Evolutionary conservation across 805 yeast genomes (phyloP), one percentile per base, ranked within the genome.

Genomic region (Candida krabiensis): DNA sequence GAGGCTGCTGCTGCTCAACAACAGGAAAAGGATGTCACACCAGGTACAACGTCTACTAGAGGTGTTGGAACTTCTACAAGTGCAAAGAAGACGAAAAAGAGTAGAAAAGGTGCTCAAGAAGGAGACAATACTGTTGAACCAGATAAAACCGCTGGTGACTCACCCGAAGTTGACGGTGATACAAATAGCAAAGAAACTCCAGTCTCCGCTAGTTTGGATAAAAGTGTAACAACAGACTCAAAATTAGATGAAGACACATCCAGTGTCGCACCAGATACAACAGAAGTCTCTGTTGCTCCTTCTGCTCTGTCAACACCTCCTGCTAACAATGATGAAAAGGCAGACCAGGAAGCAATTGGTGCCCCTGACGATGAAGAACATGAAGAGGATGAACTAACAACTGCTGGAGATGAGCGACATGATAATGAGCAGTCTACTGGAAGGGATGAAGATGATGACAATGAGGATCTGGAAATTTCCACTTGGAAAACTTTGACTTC

Each of bases 401-500:
- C 52, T 19, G 68, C 65, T 3, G 71, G 67, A 5, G 61, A 69
- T 33, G 72, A 43, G 11, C 46, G 50, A 9, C 40, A 39, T 12
- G 41, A 37, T 2, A 37, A 40, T 13, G 60, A 54, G 6, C 43
- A 35, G 19, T 38, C 43, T 3, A 31, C 27, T 2, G 38, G 34
- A 19, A 31, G 51, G 28, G 60, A 54, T 11, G 63, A 58, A 9
- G 65, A 61, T 11, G 73, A 73, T 18, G 84, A 79, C 37, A 83
- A 78, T 34, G 86, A 80, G 39, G 96, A 86, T 54, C 71, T 85
- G 24, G 96, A 89, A 52, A 63, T 80, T 31, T 83, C 83, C 37
- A 78, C 86, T 1, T 90, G 97, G 97, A 83, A 84, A 50, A 76
- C 77, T n/a, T 62, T 82, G 27, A 88, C 93, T 0, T 85, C 96